Evolutionary conservation across 2,329 filamentous ascomycete species (phyloP).

Genomic region (Cladosporium sp.): DNA sequence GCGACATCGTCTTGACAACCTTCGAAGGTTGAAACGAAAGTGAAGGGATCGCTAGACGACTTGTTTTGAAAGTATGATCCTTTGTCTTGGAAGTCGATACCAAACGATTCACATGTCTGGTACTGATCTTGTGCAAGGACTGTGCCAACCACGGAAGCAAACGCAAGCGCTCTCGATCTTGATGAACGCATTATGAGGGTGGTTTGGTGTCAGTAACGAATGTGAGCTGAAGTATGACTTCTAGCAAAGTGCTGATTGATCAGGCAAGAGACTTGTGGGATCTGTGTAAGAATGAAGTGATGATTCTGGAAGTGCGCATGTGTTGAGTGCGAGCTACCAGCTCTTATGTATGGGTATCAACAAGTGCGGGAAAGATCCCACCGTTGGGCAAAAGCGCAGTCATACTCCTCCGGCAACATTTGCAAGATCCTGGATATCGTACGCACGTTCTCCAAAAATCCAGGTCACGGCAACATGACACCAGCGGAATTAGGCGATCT

Average conservation of each 20-base stretch:
- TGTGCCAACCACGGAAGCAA: background rate
- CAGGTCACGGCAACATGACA: background rate
- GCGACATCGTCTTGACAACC: slow-evolving; percentile 46
- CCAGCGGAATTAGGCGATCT: background rate
- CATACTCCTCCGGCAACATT: background rate
- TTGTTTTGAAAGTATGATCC: slow-evolving; percentile 50
- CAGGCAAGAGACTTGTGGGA: background rate
- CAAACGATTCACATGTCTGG: slow-evolving; percentile 33
- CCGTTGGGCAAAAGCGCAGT: background rate
- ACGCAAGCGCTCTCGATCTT: background rate
- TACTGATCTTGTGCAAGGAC: slow-evolving; percentile 10
- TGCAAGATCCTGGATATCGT: background rate
- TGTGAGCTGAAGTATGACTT: background rate
- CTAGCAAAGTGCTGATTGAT: background rate
- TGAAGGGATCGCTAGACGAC: slow-evolving; percentile 44
- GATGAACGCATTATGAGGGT: background rate
- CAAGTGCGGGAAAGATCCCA: background rate
- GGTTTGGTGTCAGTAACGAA: background rate
- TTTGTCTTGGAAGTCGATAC: slow-evolving; percentile 47
- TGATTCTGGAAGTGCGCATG: background rate
- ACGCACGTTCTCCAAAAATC: background rate
- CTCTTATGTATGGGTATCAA: background rate
- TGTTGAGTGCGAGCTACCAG: background rate
- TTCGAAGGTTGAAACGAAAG: slow-evolving; percentile 47
- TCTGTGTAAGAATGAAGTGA: background rate